Base-by-base conservation (phyloP, 371 early-diverging fungal genomes). In the Syncephalis plumigaleata region DNA sequence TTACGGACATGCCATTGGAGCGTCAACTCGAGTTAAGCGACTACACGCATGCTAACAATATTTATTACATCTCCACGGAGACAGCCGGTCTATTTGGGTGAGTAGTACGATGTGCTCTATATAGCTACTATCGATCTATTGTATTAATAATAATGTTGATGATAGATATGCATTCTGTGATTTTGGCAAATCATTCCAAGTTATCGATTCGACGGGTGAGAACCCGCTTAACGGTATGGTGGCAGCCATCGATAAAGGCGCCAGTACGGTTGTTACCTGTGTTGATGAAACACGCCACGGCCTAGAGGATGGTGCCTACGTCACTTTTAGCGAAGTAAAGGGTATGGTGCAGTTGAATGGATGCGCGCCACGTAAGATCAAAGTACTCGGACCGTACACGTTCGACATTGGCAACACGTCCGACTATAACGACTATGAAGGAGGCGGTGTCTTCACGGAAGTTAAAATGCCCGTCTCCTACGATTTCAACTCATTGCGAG, bases 271-370 rank as follows among this genome's bases (percentile, higher is more conserved):
- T 47, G 92, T 99, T 18, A 90, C 94, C 15, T 91, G 91, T 59
- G 65, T 97, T 54, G 98, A 98, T 56, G 92, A 96, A 54, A 79
- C 84, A 15, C 77, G 98, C 39, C 98, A 98, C 61, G 93, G 93
- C 18, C 68, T 98, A 16, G 93, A 91, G 58, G 96, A 93, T 59
- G 98, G 98, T 5, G 93, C 93, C 57, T 77, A 71, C 60, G 97
- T 98, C 31, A 87, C 87, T 2, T 98, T 98, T 59, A 68, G 71
- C 21, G 96, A 98, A 58, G 62, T 98, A 16, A 65, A 86, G 60
- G 98, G 98, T 23, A 93, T 95, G 92, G 68, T 67, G 36, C 77
- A 77, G 54, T 66, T 95, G 47, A 95, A 98, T 52, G 77, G 66
- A 23, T 65, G 75, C 46, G 73, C 74, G 40, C 91, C 98, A 24